These are phyloP conservation scores for Aureobasidium namibiae DNA, from an alignment of 2,329 filamentous ascomycete genomes.

Conservation along the genomic window DNA sequence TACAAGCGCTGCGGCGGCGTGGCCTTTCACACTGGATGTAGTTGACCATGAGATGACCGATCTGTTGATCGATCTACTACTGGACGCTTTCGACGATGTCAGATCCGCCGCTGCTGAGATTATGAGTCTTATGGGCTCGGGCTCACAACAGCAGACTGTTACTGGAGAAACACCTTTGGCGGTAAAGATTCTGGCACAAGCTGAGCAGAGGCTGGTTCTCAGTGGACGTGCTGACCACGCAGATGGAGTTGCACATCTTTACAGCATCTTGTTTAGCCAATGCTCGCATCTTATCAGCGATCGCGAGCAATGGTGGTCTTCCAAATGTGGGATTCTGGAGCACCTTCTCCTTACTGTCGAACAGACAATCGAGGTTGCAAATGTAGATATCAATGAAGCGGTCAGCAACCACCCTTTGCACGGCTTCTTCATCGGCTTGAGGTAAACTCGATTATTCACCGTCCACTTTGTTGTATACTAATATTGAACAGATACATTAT, in stretches of 20 bases:
- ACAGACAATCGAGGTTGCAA: slow-evolving; percentile 54
- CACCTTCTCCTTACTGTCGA: slow-evolving; percentile 55
- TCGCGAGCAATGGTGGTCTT: slow-evolving; percentile 24
- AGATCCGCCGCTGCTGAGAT: slow-evolving; percentile 47
- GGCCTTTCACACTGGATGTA: slow-evolving; percentile 42
- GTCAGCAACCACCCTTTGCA: slow-evolving; percentile 40
- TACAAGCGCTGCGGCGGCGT: slow-evolving; percentile 40
- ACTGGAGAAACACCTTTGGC: not conserved
- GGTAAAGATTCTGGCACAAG: slow-evolving; percentile 19
- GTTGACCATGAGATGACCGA: slow-evolving; percentile 42
- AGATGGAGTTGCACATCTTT: slow-evolving; percentile 76
- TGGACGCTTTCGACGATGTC: slow-evolving; percentile 92
- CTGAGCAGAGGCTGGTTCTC: slow-evolving; percentile 50
- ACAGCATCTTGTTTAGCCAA: slow-evolving; percentile 55
- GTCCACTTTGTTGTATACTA: not conserved
- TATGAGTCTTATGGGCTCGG: slow-evolving; percentile 38
- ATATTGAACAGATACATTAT: slow-evolving; percentile 38
- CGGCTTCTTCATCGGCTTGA: slow-evolving; percentile 26
- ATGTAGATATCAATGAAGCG: slow-evolving; percentile 57
- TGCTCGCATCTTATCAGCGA: not conserved
- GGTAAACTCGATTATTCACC: slow-evolving; percentile 16
- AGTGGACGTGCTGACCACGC: slow-evolving; percentile 87
- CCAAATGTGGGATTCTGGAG: slow-evolving; percentile 45
- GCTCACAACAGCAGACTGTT: not conserved
- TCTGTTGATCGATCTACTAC: slow-evolving; percentile 65